Conservation (phyloP, 148 eudicot genomes). For the Arbutus unedo region DNA sequence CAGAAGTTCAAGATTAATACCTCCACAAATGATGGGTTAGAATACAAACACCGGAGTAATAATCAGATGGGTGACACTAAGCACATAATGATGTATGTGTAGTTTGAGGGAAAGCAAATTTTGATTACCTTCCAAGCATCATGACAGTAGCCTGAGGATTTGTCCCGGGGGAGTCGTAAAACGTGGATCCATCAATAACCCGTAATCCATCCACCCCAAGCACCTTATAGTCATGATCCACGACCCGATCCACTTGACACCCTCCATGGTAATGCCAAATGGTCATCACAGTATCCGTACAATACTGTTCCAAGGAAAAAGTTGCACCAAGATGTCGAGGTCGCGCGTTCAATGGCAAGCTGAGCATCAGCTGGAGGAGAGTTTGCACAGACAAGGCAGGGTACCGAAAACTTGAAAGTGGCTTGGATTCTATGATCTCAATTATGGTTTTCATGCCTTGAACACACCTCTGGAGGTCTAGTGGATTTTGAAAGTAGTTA, state of each 20-base stretch:
- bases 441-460: slow-evolving; percentile 47
- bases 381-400: slow-evolving; percentile 31
- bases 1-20: neutral
- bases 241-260: slow-evolving; percentile 50
- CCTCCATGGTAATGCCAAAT: slow-evolving; percentile 78
- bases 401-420: slow-evolving; percentile 38
- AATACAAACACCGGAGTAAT: neutral
- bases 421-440: slow-evolving; percentile 34
- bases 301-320: slow-evolving; percentile 43
- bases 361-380: slow-evolving; percentile 32
- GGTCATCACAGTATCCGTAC: slow-evolving; percentile 61
- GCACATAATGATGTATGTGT: neutral
- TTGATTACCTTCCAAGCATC: slow-evolving; percentile 80
- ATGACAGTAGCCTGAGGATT: slow-evolving; percentile 72
- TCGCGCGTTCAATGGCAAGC: slow-evolving; percentile 32
- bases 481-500: slow-evolving; percentile 54
- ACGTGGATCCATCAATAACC: slow-evolving; percentile 61
- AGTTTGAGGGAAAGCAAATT: neutral
- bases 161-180: slow-evolving; percentile 51
- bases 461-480: slow-evolving; percentile 42
- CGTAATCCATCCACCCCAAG: slow-evolving; percentile 46
- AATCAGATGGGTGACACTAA: neutral
- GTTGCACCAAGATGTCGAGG: slow-evolving; percentile 25
- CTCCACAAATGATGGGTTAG: neutral
- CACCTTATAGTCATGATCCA: slow-evolving; percentile 52